Base-by-base conservation (phyloP, 2,329 filamentous ascomycete species). In the Verticillium longisporum region DNA sequence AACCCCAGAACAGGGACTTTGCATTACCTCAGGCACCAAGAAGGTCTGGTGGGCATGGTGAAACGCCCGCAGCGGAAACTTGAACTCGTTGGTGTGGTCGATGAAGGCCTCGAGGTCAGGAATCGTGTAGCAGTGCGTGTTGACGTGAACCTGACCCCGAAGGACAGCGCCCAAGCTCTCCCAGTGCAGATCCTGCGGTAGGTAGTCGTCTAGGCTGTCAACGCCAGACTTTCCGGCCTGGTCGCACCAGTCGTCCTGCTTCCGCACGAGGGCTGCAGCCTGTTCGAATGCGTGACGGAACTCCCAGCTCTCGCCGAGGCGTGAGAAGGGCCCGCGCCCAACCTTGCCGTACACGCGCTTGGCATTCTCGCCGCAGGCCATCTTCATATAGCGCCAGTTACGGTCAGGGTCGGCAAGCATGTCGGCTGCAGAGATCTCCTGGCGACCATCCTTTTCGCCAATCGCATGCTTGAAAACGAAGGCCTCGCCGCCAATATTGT, bases 331-430 rank as follows among this genome's bases (percentile, higher is more conserved):
- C 0, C 83, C 82, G 58, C 80, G 77, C 32, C 84, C 84, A 4
- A 74, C 68, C 55, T 76, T 77, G 10, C 86, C 86, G 62, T 89
- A 88, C 0, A 85, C 75, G 1, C 79, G 74, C 74, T 89, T 89
- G 1, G 87, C 77, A 66, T 90, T 90, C 73, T 90, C 88, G 38
- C 88, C 88, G 65, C 87, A 90, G 0, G 88, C 88, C 87, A 90
- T 90, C 75, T 91, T 90, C 80, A 91, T 88, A 71, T 88, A 90
- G 21, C 88, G 80, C 83, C 86, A 88, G 62, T 77, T 83, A 31
- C 79, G 78, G 53, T 88, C 86, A 0, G 87, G 87, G 58, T 89
- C 85, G 1, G 88, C 87, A 10, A 90, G 77, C 76, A 90, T 79
- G 65, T 88, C 83, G 31, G 78, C 74, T 2, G 83, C 84, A 59